Evolutionary conservation across 345 rosid genomes (phyloP).

Genomic region (Linum lewisii): DNA sequence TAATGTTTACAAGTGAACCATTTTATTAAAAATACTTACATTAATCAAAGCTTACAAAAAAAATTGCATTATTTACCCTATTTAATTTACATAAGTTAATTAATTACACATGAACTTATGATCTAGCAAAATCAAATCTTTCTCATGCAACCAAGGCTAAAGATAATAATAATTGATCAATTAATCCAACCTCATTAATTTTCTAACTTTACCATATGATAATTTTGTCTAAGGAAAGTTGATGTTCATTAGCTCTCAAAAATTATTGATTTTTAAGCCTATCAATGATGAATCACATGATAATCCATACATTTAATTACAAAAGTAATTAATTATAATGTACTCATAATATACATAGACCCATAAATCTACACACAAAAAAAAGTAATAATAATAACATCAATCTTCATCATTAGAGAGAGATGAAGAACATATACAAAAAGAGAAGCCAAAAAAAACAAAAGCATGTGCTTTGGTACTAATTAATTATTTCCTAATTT

Average conservation of each 20-base stretch:
- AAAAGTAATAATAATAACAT: slow-evolving; percentile 14
- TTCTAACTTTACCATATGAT: slow-evolving; percentile 8
- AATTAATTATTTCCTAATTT: neutral
- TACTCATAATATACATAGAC: no score
- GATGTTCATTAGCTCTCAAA: slow-evolving; percentile 19
- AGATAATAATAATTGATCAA: slow-evolving; percentile 29
- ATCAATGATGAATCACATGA: slow-evolving; percentile 15
- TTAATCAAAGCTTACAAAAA: no score
- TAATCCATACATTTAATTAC: neutral
- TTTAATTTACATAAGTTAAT: neutral
- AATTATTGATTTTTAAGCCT: neutral
- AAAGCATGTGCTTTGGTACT: slow-evolving; percentile 28
- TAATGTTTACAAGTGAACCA: no score
- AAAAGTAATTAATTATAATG: no score
- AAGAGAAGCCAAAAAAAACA: slow-evolving; percentile 2
- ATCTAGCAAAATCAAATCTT: no score
- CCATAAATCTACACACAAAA: slow-evolving; percentile 7
- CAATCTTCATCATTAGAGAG: slow-evolving; percentile 18
- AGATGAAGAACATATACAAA: slow-evolving; percentile 6
- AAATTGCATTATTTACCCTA: no score
- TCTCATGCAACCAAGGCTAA: neutral
- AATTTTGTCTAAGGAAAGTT: slow-evolving; percentile 26
- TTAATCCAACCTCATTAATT: slow-evolving; percentile 12
- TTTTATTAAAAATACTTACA: no score
- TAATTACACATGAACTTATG: no score